Evolutionary conservation across 1,139 yeast genomes (phyloP).

Genomic region (Pichia sp.): DNA sequence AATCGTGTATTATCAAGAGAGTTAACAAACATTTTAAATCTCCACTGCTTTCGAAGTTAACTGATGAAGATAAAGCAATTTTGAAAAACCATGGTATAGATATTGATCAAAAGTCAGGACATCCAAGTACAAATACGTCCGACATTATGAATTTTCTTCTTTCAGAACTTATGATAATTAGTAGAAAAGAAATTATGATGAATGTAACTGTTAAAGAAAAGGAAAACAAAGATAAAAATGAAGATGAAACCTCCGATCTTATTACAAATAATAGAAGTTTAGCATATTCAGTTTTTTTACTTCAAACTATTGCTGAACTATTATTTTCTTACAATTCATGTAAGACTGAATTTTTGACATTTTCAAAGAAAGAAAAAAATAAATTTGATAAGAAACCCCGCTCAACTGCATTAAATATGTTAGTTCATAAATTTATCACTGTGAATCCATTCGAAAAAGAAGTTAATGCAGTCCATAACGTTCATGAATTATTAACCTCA

Average conservation of each 20-base stretch:
- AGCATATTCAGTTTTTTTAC: constrained; percentile 59
- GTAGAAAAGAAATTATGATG: constrained; percentile 24
- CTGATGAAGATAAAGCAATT: constrained; percentile 21
- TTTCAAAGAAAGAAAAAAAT: constrained; percentile 49
- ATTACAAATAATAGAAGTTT: constrained; percentile 40
- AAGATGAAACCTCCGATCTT: constrained; percentile 22
- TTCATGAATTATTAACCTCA: constrained; percentile 42
- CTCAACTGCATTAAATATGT: constrained; percentile 68
- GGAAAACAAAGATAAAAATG: constrained; percentile 19
- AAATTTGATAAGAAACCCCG: constrained; percentile 50
- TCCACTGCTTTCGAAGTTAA: constrained; percentile 17
- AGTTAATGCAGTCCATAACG: constrained; percentile 34
- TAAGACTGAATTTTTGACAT: constrained; percentile 76
- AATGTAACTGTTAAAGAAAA: constrained; percentile 21
- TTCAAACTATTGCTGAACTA: constrained; percentile 66
- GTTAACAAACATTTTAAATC: constrained; percentile 38
- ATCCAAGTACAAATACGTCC: constrained; percentile 31
- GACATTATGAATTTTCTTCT: constrained; percentile 61
- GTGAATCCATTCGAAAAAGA: constrained; percentile 37
- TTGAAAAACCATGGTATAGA: constrained; percentile 21
- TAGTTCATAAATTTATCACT: constrained; percentile 70
- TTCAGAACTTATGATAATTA: constrained; percentile 54
- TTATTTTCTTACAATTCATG: constrained; percentile 74
- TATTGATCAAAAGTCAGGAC: constrained; percentile 27
- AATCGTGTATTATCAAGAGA: constrained; percentile 43